Evolutionary conservation across 164 flowering plant genomes (phyloP).

Genomic region (Nymphaea colorata): DNA sequence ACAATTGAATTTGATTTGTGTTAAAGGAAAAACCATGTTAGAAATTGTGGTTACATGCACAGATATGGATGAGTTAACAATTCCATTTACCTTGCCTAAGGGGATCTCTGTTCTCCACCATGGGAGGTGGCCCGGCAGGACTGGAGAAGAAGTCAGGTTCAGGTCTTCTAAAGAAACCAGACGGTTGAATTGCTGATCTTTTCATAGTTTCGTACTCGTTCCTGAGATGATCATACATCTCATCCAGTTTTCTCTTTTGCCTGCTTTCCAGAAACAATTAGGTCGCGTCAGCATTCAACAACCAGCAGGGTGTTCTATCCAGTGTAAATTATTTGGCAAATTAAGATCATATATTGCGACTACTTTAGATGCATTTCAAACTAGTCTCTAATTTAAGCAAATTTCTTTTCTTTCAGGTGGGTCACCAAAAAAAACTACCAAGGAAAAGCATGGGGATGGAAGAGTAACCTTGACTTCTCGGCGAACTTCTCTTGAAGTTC

Average conservation of each 20-base stretch:
- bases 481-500: constrained; percentile 95
- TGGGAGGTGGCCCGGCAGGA: constrained; percentile 41
- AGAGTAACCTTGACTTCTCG: constrained; percentile 80
- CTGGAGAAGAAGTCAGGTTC: constrained; percentile 70
- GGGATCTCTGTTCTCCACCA: constrained; percentile 67
- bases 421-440: background rate
- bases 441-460: background rate
- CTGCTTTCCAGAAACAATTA: constrained; percentile 21
- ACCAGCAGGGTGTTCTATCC: background rate
- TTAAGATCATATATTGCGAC: too few species aligned
- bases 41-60: background rate
- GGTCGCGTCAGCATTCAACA: background rate
- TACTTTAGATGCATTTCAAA: too few species aligned
- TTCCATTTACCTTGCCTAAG: constrained; percentile 61
- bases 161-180: constrained; percentile 53
- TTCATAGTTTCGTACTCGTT: constrained; percentile 82
- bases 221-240: constrained; percentile 93
- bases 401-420: background rate
- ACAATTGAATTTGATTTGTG: background rate
- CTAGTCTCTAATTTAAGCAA: too few species aligned
- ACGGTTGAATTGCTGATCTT: constrained; percentile 87
- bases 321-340: too few species aligned
- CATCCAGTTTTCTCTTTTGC: constrained; percentile 97
- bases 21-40: background rate
- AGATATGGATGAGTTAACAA: background rate